Base-by-base conservation (phyloP, 2,329 filamentous ascomycete genomes). In the Ambrosiella cleistominuta region DNA sequence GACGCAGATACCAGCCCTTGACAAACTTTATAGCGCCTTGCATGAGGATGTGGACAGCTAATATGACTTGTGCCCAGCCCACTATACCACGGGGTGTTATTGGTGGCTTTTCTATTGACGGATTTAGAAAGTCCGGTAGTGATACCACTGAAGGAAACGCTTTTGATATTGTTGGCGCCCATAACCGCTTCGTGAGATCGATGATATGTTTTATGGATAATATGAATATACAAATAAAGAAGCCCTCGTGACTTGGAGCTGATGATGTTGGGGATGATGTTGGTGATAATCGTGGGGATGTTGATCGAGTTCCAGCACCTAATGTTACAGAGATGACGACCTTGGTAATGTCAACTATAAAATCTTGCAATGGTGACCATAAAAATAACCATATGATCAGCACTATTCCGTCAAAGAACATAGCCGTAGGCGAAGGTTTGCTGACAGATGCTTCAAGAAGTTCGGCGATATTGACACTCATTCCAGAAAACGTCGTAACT, bases 291-390 rank as follows among this genome's bases (percentile, higher is more conserved):
- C 51, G 38, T 13, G 57, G 27, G 35, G 54, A 35, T n/a, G 45
- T 12, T n/a, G 53, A 44, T 19, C 40, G 39, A 52, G 45, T 54
- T 27, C 62, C 62, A n/a, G 89, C 90, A 62, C 90, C 90, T 9
- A 96, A 74, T 0, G 89, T 94, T 60, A 95, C 82, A 60, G 90
- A 90, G 66, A 96, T 94, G 67, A 95, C 88, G 60, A 91, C 87
- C 70, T 96, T 91, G 61, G 90, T 88, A 56, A 95, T 78, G 68
- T 96, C 90, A 64, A 96, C 76, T 60, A 91, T 85, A 66, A 94
- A 84, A 66, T 88, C 87, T 68, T 95, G 90, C 62, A 91, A 80
- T 60, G 88, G 88, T 38, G 83, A 82, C 86, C 86, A 94, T 62
- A 95, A 77, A 64, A 93, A 86, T 52, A 95, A 75, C 87, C 89